These are phyloP conservation scores for Sophora flavescens DNA, from an alignment of 306 rosid species.

Conservation along the genomic window DNA sequence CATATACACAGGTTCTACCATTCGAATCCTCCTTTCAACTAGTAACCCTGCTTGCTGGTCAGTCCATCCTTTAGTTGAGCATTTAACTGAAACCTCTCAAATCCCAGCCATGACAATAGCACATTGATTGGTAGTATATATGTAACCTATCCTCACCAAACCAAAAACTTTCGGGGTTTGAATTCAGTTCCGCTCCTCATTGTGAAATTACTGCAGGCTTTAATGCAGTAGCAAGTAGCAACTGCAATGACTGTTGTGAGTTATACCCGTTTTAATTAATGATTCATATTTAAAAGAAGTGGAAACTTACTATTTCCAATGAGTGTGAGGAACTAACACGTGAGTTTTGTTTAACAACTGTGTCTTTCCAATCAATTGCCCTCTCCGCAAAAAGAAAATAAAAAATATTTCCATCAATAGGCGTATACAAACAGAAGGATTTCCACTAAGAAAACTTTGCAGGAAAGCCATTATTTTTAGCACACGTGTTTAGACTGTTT, in stretches of 20 bases:
- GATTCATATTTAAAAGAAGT: not conserved
- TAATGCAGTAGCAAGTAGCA: not conserved
- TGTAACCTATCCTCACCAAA: not conserved
- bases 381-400: not conserved
- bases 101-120: not conserved
- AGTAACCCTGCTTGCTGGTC: not conserved
- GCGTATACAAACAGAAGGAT: not conserved
- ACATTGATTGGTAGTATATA: not conserved
- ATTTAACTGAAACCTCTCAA: not conserved
- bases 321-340: not conserved
- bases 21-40: not conserved
- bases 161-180: not conserved
- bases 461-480: slow-evolving; percentile 1
- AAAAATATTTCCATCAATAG: not conserved
- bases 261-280: not conserved
- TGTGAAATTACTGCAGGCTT: not conserved
- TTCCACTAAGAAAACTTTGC: slow-evolving; percentile 9
- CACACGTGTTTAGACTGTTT: not conserved
- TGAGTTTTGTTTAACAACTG: not conserved
- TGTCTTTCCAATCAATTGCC: not conserved
- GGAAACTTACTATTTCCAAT: not conserved
- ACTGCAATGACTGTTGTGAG: not conserved
- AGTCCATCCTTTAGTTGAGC: not conserved
- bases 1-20: not conserved
- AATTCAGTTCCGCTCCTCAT: not conserved